Base-by-base conservation (phyloP, 257 asterid genomes). In the Knoxia roxburghii region DNA sequence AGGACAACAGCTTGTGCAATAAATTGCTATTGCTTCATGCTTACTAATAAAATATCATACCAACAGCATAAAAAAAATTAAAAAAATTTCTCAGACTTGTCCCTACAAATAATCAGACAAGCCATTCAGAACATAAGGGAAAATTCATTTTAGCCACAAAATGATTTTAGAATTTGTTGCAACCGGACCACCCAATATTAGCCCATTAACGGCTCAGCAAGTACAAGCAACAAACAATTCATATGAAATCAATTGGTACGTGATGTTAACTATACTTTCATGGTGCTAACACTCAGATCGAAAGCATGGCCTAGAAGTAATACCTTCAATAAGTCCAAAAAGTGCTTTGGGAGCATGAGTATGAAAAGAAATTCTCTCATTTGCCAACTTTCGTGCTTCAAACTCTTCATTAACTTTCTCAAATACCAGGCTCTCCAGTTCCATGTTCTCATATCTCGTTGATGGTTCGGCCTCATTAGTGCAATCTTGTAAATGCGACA, bases 391-490 rank as follows among this genome's bases (percentile, higher is more conserved):
- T 54, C 73, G 79, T 71, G 83, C 88, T 72, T 77, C 93, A 79
- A 81, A 79, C 70, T 81, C 90, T 72, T 88, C 84, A 68, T 63
- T 74, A 62, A 50, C 85, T 68, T 84, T 84, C 75, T 84, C 89
- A 60, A 80, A 86, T 67, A 62, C 81, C 67, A 75, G 83, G 62
- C 66, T 79, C 70, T 86, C 95, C 80, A 86, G 79, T 67, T 88
- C 96, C 90, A 88, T 86, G 70, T 87, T 84, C 83, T 81, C 94
- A 75, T 72, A 90, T 45, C 82, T 83, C 79, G 72, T 53, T 69
- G 88, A 73, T 73, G 82, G 68, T 75, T 76, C 77, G 18, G 82
- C 81, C 70, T 76, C 80, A 58, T 78, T 78, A 41, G 84, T 57
- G 62, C 86, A 76, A 59, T 76, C 90, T 49, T 85, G 86, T 68